These are phyloP conservation scores for Populus hybrid DNA, from an alignment of 441 rosid genomes.

Conservation along the genomic window DNA sequence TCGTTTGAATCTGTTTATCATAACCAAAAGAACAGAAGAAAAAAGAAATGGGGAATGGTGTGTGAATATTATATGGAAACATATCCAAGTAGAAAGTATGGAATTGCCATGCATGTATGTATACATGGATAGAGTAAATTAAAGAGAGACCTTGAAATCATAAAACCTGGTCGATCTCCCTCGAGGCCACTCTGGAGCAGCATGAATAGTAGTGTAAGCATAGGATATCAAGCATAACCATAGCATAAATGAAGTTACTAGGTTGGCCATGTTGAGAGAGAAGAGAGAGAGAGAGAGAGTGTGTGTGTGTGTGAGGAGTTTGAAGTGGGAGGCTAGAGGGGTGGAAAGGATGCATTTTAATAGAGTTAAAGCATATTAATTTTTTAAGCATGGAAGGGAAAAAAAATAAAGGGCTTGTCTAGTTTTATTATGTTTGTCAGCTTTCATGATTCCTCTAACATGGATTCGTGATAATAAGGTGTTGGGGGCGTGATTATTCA, in stretches of 20 bases:
- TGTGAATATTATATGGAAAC: not conserved
- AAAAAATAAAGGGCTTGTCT: slow-evolving; percentile 9
- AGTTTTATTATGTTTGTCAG: slow-evolving; percentile 34
- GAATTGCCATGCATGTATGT: not conserved
- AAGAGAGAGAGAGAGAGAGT: not conserved
- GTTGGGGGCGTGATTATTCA: slow-evolving; percentile 41
- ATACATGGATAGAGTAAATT: not conserved
- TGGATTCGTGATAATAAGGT: slow-evolving; percentile 37
- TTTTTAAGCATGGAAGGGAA: not conserved
- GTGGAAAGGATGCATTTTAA: slow-evolving; percentile 21
- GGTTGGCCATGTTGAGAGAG: slow-evolving; percentile 28
- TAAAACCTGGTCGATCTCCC: slow-evolving; percentile 61
- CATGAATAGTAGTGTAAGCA: slow-evolving; percentile 17
- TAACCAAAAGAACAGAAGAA: not conserved
- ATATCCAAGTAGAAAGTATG: not conserved
- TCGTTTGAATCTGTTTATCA: slow-evolving; percentile 53
- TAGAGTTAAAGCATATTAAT: not conserved
- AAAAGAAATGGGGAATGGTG: not conserved
- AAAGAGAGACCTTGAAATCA: slow-evolving; percentile 56
- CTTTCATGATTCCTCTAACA: slow-evolving; percentile 50
- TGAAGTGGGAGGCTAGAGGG: slow-evolving; percentile 6
- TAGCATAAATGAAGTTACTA: slow-evolving; percentile 19
- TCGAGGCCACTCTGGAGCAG: slow-evolving; percentile 29
- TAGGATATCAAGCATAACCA: slow-evolving; percentile 28
- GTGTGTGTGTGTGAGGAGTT: not conserved